phyloP scores from a whole-genome alignment of 495 filamentous ascomycete genomes.

The Penicillium mononematosum region DNA sequence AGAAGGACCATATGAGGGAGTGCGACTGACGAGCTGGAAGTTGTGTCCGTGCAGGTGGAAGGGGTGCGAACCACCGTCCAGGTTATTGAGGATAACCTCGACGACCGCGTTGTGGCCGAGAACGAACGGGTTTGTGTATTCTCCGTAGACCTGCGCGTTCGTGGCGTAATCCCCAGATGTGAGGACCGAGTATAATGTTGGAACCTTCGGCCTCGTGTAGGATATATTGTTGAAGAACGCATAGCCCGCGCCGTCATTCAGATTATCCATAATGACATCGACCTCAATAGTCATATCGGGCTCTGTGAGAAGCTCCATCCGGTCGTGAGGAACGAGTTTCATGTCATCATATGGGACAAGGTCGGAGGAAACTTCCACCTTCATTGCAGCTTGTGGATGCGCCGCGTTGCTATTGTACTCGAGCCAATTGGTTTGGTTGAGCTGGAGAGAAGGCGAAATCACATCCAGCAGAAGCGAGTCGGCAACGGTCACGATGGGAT shows the following conservation, averaged over 20 bases:
- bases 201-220: conserved; percentile 72
- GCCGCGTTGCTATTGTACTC: conserved; percentile 61
- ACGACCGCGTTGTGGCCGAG: conserved; percentile 66
- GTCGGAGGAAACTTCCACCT: conserved; percentile 44
- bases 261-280: conserved; percentile 50
- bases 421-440: conserved; percentile 78
- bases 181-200: conserved; percentile 74
- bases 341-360: conserved; percentile 49
- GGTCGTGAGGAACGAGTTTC: conserved; percentile 48
- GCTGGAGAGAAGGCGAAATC: conserved; percentile 40
- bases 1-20: conserved; percentile 39
- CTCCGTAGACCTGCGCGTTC: conserved; percentile 68
- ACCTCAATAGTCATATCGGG: conserved; percentile 32
- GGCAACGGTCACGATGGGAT: conserved; percentile 54
- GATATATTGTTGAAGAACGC: conserved; percentile 82
- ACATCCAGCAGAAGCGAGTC: conserved; percentile 35
- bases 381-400: conserved; percentile 51
- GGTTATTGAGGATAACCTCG: conserved; percentile 80
- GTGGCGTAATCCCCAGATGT: conserved; percentile 60
- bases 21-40: conserved; percentile 67
- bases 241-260: conserved; percentile 37
- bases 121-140: conserved; percentile 65
- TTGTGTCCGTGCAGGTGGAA: conserved; percentile 89
- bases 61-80: conserved; percentile 70
- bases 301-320: conserved; percentile 17